A percentile compares a stretch with the other conserved stretches of the same genome.
These are phyloP conservation scores for Emmonsia crescens DNA, from an alignment of 2,329 filamentous ascomycete species.

Conservation along the genomic window DNA sequence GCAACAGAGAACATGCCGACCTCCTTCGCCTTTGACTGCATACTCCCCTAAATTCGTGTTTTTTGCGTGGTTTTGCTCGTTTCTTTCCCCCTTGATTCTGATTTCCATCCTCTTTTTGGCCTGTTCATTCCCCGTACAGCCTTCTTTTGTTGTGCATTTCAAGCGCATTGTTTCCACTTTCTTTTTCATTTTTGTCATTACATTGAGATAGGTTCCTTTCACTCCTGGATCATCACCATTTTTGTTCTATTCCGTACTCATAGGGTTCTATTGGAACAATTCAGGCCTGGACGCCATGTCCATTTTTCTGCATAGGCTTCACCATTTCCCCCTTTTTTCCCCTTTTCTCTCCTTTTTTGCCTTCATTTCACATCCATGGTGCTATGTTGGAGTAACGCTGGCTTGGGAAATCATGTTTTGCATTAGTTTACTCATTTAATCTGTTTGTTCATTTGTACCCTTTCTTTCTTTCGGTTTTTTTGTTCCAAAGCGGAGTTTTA, in stretches of 20 bases:
- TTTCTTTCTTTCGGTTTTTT: neutral
- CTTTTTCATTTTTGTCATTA: neutral
- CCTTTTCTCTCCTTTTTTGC: neutral
- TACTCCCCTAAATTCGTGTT: neutral
- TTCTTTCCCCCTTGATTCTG: neutral
- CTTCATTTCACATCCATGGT: neutral
- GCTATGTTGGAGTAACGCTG: neutral
- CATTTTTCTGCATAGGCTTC: conserved; percentile 1
- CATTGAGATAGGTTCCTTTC: neutral
- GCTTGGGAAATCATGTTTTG: neutral
- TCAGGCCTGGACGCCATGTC: neutral
- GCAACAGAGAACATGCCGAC: conserved; percentile 6
- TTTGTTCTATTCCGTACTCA: neutral
- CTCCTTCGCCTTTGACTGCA: neutral
- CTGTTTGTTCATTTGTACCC: neutral
- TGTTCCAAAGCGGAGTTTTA: neutral
- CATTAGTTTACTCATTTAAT: neutral
- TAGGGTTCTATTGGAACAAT: neutral
- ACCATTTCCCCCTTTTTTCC: neutral
- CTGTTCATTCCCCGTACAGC: neutral
- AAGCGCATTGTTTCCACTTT: neutral
- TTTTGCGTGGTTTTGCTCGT: neutral
- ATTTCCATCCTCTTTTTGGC: neutral
- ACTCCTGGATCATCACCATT: neutral
- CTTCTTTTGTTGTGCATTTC: neutral